Evolutionary conservation across 208 protist species (phyloP).

Genomic region (Crithidia thermophila): DNA sequence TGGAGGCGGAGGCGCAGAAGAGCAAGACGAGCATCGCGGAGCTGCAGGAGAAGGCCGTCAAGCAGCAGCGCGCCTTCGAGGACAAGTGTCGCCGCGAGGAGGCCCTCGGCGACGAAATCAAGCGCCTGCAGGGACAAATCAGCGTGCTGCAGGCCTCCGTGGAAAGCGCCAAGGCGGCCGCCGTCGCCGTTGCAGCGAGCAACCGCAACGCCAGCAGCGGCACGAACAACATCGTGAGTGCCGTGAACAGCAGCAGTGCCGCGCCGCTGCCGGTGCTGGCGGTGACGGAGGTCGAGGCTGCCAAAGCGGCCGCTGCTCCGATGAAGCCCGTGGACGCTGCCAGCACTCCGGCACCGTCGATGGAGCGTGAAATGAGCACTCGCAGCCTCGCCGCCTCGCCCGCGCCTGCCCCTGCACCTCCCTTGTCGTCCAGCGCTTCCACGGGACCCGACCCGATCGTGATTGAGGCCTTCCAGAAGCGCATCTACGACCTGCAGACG

Average conservation of each 20-base stretch:
- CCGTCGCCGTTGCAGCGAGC: not conserved
- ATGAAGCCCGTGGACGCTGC: no score
- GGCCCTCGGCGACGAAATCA: constrained; percentile 36
- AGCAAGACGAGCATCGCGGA: constrained; percentile 28
- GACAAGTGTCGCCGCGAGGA: constrained; percentile 68
- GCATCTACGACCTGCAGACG: constrained; percentile 45
- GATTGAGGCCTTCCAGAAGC: constrained; percentile 23
- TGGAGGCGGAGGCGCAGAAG: constrained; percentile 37
- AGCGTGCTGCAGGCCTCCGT: constrained; percentile 1
- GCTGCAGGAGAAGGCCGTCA: constrained; percentile 54
- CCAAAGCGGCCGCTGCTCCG: constrained; percentile 12
- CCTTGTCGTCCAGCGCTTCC: not conserved
- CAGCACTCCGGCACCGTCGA: not conserved
- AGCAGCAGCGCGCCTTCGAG: constrained; percentile 71
- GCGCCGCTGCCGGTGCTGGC: not conserved
- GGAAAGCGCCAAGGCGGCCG: not conserved
- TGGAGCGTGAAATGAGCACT: not conserved
- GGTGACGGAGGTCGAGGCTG: constrained; percentile 2
- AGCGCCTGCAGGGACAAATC: constrained; percentile 25
- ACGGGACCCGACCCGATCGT: constrained; percentile 17
- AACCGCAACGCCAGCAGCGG: not conserved
- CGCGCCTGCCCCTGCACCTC: not conserved
- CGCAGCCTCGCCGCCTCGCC: not conserved
- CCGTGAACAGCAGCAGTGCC: no score
- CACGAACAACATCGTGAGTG: no score